Conservation (phyloP, 345 rosid genomes). For the Hypericum androsaemum region DNA sequence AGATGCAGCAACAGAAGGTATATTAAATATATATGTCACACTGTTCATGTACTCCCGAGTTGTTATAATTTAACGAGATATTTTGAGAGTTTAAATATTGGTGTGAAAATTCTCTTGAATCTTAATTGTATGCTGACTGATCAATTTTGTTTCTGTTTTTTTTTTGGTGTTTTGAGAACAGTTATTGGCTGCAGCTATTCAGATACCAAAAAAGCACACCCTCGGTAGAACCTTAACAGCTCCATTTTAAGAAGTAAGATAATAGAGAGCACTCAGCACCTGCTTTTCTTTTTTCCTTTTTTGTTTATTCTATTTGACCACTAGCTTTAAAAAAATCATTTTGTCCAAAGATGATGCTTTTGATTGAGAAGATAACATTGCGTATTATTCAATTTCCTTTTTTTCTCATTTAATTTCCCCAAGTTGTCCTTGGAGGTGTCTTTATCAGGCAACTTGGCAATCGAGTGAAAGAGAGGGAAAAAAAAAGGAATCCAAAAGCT, state of each 20-base stretch:
- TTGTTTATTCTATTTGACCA: not conserved
- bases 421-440: no score
- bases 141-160: not conserved
- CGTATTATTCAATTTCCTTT: no score
- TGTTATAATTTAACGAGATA: no score
- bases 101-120: not conserved
- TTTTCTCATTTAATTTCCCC: no score
- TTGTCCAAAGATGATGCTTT: no score
- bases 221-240: conserved; percentile 35
- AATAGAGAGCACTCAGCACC: not conserved
- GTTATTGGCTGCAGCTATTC: conserved; percentile 23
- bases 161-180: conserved; percentile 9
- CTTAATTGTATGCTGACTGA: not conserved
- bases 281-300: no score
- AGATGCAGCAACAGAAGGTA: conserved; percentile 34
- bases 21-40: not conserved
- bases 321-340: no score
- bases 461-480: no score
- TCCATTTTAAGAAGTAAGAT: conserved; percentile 38
- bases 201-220: conserved; percentile 26
- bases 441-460: no score
- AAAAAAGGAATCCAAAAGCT: no score
- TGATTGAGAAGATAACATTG: no score
- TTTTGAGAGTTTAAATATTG: no score
- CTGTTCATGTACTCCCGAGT: not conserved